Base-by-base conservation (phyloP, 2,329 filamentous ascomycete species). In the Colletotrichum plurivorum region DNA sequence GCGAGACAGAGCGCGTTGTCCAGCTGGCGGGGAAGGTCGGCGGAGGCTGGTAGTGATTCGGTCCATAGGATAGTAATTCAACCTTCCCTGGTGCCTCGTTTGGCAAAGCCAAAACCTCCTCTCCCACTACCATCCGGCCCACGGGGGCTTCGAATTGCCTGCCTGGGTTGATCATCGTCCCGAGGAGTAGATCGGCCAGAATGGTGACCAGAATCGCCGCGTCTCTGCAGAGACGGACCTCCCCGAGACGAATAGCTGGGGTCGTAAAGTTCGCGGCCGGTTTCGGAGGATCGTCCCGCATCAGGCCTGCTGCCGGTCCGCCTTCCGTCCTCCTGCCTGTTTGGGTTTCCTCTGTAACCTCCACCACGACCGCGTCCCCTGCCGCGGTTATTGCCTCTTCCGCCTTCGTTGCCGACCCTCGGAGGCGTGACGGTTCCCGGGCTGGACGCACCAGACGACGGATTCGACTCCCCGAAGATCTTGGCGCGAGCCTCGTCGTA, bases 11-110 rank as follows among this genome's bases (percentile, higher is more conserved):
- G 76, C 89, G 91, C 69, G 95, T 97, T 48, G 92, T 94, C 67
- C 94, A 96, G 76, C 85, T 99, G 76, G 95, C 95, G 54, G 92
- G 94, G 64, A 96, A 94, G 80, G 93, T 95, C 74, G 96, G 95
- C 61, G 96, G 96, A 61, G 96, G 96, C 25, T 99, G 96, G 96
- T 98, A 86, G 78, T 71, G 74, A 72, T 63, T 43, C 65, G 41
- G 56, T 39, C 52, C 25, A 56, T 41, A 68, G 55, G 49, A 66
- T 52, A 67, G 51, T 61, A 52, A 74, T 56, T 86, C 82, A 86
- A 78, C 80, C 77, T 63, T 76, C 79, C 74, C 80, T 85, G n/a
- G 84, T 86, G 71, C 92, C 92, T 75, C 93, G 87, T 71, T 84
- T 84, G 54, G 86, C 87, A 76, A 96, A 95, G 43, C 92, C 93